Evolutionary conservation across 805 yeast genomes (phyloP).

Genomic region (Schwanniomyces occidentalis): DNA sequence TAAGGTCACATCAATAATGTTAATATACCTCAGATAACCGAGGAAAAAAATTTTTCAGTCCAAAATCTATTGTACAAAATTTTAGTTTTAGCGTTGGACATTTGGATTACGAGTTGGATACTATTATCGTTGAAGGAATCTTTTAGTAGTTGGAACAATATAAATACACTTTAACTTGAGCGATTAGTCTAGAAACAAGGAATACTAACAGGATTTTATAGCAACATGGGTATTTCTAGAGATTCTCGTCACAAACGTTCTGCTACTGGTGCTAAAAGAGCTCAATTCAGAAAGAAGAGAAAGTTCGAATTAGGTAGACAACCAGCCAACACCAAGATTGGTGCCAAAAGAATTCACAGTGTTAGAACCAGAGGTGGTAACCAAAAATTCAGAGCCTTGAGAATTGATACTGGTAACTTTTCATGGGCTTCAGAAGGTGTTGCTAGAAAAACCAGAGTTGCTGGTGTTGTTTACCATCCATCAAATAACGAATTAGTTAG

Average conservation of each 20-base stretch:
- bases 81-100: no score
- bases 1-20: not conserved
- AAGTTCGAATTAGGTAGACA: constrained; percentile 99
- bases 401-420: constrained; percentile 99
- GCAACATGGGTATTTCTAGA: constrained; percentile 99
- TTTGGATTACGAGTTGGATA: no score
- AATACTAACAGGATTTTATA: constrained; percentile 12
- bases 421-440: constrained; percentile 99
- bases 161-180: no score
- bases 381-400: constrained; percentile 99
- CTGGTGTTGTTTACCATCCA: constrained; percentile 98
- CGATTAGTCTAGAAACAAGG: no score
- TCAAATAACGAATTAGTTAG: constrained; percentile 99
- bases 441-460: constrained; percentile 98
- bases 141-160: no score
- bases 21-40: not conserved
- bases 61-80: no score
- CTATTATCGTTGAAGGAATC: no score
- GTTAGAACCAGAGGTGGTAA: constrained; percentile 99
- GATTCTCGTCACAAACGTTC: constrained; percentile 99
- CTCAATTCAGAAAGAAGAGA: constrained; percentile 99
- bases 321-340: constrained; percentile 99
- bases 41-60: no score
- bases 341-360: constrained; percentile 97
- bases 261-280: constrained; percentile 99